phyloP scores from a whole-genome alignment of 805 yeast genomes.

The Scheffersomyces lignosus region DNA sequence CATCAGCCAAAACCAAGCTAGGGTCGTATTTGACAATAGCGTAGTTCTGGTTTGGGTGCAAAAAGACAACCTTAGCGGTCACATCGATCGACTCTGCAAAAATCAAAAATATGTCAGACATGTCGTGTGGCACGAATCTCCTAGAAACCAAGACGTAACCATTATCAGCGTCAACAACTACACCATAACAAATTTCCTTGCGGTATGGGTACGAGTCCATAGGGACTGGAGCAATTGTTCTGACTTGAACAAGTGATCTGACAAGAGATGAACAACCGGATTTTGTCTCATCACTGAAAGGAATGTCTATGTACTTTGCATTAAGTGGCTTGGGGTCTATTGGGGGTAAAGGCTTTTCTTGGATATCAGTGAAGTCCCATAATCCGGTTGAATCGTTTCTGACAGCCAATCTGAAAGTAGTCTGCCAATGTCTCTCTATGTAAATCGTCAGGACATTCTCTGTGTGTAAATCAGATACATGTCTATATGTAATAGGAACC shows the following conservation, averaged over 20 bases:
- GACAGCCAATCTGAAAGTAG: constrained; percentile 65
- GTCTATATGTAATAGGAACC: constrained; percentile 71
- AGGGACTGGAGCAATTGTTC: constrained; percentile 62
- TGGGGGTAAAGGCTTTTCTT: constrained; percentile 64
- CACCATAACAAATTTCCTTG: constrained; percentile 67
- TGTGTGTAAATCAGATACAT: constrained; percentile 77
- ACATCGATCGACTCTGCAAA: constrained; percentile 84
- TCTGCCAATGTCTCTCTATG: constrained; percentile 85
- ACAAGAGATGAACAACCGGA: constrained; percentile 55
- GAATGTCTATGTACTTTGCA: constrained; percentile 71
- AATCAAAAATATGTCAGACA: constrained; percentile 71
- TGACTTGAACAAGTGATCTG: constrained; percentile 71
- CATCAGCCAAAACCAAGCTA: constrained; percentile 64
- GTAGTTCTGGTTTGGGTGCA: constrained; percentile 86
- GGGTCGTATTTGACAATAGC: constrained; percentile 86
- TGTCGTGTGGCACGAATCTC: constrained; percentile 77
- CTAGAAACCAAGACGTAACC: constrained; percentile 84
- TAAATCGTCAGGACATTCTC: constrained; percentile 64
- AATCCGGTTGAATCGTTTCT: constrained; percentile 57
- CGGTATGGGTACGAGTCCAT: constrained; percentile 73
- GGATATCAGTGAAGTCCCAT: constrained; percentile 55
- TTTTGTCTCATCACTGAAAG: constrained; percentile 47
- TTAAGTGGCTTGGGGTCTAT: constrained; percentile 50
- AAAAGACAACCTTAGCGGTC: constrained; percentile 76
- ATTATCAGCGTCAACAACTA: constrained; percentile 74